Evolutionary conservation across 179 eudicot species (phyloP), one percentile per base, ranked within the genome.

Genomic region (Actinidia arguta): DNA sequence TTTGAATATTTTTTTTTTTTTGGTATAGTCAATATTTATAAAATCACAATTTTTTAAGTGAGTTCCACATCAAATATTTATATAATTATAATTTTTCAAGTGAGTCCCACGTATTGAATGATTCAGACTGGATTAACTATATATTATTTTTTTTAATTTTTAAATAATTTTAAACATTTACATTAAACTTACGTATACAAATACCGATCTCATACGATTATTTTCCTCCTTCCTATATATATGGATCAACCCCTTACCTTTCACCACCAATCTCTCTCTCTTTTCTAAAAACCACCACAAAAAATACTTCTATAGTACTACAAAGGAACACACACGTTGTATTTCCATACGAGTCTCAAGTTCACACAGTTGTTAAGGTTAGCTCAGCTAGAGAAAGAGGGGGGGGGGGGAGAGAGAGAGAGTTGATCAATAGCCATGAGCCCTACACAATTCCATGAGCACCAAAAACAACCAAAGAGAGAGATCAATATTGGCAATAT

Each of bases 381-480:
- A 4, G 74, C 46, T n/a, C 74, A 70, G n/a, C 24, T 20, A 18
- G 6, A 20, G 22, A 18, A n/a, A 16, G 61, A 13, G 16, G 1
- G 18, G 2, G 5, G 44, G 18, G 25, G 7, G 14, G 18, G 55
- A 44, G 13, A 76, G 42, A 59, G 36, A 73, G 55, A 73, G 22
- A 48, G 39, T 12, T 10, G 8, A 13, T n/a, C 6, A 4, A 3
- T 20, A n/a, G 13, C 73, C 48, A 79, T 79, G 82, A 52, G 51
- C 50, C 75, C 81, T 51, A 27, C 50, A 13, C 82, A 79, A 36
- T 42, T 79, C 39, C 61, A 47, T n/a, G 75, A 47, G 5, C 17
- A 31, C 71, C 71, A 67, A 9, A 66, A 55, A 5, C 16, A 47
- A 75, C 63, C 68, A 56, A 82, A 66, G 25, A 78, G 44, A 0